Base-by-base conservation (phyloP, 257 asterid species). In the Phtheirospermum japonicum region DNA sequence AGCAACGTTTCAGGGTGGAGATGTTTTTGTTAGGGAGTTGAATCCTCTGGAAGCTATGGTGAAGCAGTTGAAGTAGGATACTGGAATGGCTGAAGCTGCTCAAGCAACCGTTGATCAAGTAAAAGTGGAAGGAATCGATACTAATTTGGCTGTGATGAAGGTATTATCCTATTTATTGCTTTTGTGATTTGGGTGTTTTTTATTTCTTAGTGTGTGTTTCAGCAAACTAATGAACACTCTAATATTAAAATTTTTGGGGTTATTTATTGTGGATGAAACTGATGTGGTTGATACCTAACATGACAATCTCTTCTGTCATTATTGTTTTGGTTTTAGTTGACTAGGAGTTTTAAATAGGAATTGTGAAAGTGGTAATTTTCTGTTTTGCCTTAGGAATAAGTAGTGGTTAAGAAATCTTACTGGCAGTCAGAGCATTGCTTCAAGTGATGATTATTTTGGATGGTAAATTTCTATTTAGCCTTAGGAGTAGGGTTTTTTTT, bases 121-220 rank as follows among this genome's bases (percentile, higher is more conserved):
- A 77, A 90, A 87, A 77, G 95, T 90, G 49, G 97, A 90, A 79
- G 97, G 97, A 16, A 85, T 90, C 65, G 96, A 90, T 76, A 73
- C 95, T 63, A 90, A 90, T 69, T 59, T 90, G 61, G 93, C 92
- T 56, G 96, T 90, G 73, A 82, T 87, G 87, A 79, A 87, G 96
- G 97, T 90, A 59, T 66, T 87, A 58, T 68, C 49, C 32, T 62
- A 36, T 60, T 54, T 57, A 37, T 33, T 37, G 16, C 40, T 65
- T 23, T 51, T 49, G 55, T 73, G 34, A 20, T 64, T 57, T 60
- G 28, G 57, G 31, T 32, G 62, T 52, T 70, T 64, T 59, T 54
- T 7, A 61, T 73, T 45, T 63, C 30, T 56, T 64, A 45, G 37
- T 68, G 59, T 31, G 17, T 31, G 57, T 34, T 12, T 34, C 17